These are phyloP conservation scores for Omphalotus guepiniiformis DNA, from an alignment of 768 basidiomycete species.

Conservation along the genomic window DNA sequence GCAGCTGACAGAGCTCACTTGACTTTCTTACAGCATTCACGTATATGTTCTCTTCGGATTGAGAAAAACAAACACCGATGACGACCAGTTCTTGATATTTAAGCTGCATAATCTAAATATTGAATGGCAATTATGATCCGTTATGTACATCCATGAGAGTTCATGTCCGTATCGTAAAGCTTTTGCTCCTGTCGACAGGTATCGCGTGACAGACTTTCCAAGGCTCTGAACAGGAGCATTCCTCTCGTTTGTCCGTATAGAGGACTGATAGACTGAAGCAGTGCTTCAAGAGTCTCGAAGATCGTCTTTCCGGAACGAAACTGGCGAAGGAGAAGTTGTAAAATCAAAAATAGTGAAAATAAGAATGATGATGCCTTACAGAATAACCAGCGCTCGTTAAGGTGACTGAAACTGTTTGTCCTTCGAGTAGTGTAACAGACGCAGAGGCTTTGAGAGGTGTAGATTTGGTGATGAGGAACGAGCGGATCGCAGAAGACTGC, in stretches of 20 bases:
- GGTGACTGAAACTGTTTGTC: conserved; percentile 37
- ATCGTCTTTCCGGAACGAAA: conserved; percentile 17
- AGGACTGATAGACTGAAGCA: conserved; percentile 53
- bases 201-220: conserved; percentile 29
- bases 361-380: conserved; percentile 30
- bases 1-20: too few species aligned
- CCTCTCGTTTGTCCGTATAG: conserved; percentile 45
- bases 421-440: conserved; percentile 54
- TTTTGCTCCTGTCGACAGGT: too few species aligned
- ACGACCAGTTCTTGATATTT: too few species aligned
- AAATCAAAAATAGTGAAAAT: not conserved
- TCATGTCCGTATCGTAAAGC: too few species aligned
- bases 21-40: too few species aligned
- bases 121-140: too few species aligned
- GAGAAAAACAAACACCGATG: too few species aligned
- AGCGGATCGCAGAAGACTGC: conserved; percentile 51
- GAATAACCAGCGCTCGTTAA: conserved; percentile 54
- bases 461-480: conserved; percentile 37
- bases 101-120: too few species aligned
- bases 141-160: too few species aligned
- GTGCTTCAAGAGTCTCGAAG: conserved; percentile 57
- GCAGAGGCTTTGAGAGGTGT: conserved; percentile 48
- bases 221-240: conserved; percentile 36
- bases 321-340: not conserved
- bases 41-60: too few species aligned